Evolutionary conservation across 495 filamentous ascomycete genomes (phyloP).

Genomic region (Aspergillus mulundensis): DNA sequence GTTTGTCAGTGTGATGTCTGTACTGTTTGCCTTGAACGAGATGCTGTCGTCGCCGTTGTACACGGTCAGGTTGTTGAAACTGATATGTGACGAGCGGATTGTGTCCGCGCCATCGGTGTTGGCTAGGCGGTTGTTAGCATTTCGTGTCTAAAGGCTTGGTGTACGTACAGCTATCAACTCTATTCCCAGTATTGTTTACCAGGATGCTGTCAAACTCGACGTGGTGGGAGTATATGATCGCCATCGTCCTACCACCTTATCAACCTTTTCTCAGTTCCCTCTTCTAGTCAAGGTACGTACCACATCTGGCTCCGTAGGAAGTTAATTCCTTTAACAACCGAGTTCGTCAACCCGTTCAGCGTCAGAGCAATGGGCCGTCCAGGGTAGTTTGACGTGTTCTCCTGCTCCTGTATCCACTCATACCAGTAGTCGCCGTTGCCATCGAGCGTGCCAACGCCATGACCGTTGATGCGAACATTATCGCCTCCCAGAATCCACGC

Average conservation of each 20-base stretch:
- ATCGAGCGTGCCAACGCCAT: constrained; percentile 37
- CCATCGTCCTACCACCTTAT: constrained; percentile 21
- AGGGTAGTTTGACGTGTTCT: constrained; percentile 38
- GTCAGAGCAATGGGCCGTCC: constrained; percentile 40
- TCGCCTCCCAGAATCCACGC: constrained; percentile 44
- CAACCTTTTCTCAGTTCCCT: too few relatives aligned
- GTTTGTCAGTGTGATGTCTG: constrained; percentile 35
- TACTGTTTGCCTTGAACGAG: constrained; percentile 35
- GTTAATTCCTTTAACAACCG: constrained; percentile 28
- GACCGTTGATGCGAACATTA: constrained; percentile 35
- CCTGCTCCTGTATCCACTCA: constrained; percentile 20
- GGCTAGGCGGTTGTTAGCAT: neutral
- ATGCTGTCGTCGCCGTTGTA: constrained; percentile 39
- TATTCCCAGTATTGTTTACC: constrained; percentile 30
- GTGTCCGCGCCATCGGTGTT: constrained; percentile 42
- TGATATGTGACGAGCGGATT: constrained; percentile 29
- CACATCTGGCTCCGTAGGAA: constrained; percentile 47
- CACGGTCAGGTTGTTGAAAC: constrained; percentile 31
- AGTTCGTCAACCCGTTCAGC: constrained; percentile 31
- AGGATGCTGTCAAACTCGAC: constrained; percentile 34
- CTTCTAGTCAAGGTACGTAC: constrained; percentile 17
- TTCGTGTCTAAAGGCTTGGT: neutral
- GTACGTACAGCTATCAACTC: constrained; percentile 4
- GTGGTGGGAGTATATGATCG: constrained; percentile 34
- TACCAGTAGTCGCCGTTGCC: constrained; percentile 48